A percentile compares a stretch with the other conserved stretches of the same genome.
These are phyloP conservation scores for Cytauxzoon felis DNA, from an alignment of 169 alveolate genomes.

Conservation along the genomic window DNA sequence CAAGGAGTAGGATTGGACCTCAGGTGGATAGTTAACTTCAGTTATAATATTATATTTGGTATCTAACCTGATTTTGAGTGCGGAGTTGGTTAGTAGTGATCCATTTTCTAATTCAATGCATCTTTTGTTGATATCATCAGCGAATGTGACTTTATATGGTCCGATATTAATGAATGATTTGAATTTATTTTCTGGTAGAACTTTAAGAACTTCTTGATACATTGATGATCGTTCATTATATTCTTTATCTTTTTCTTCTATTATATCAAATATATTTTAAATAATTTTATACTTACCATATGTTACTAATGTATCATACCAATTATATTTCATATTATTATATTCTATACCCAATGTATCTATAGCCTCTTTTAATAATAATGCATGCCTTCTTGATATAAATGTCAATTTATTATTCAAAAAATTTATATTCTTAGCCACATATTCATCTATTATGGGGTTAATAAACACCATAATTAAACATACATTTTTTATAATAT, in stretches of 20 bases:
- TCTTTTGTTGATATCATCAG: constrained; percentile 37
- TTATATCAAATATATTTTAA: neutral
- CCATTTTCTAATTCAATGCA: constrained; percentile 40
- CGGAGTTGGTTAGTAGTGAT: constrained; percentile 16
- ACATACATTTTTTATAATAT: constrained; percentile 24
- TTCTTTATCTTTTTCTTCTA: constrained; percentile 46
- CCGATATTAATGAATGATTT: constrained; percentile 24
- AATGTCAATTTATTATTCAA: neutral
- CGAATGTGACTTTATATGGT: constrained; percentile 41
- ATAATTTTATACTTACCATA: constrained; percentile 7
- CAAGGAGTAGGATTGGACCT: no score
- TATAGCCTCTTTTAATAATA: constrained; percentile 55
- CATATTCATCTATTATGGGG: neutral
- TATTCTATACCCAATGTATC: constrained; percentile 28
- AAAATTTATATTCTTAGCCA: constrained; percentile 6
- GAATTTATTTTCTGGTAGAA: constrained; percentile 27
- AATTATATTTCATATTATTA: constrained; percentile 3
- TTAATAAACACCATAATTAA: neutral
- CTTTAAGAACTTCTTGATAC: constrained; percentile 49
- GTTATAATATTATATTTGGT: neutral
- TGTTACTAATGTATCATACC: constrained; percentile 32
- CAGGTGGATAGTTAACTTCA: neutral
- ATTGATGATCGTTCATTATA: constrained; percentile 11
- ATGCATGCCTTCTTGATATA: constrained; percentile 28
- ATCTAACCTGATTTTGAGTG: constrained; percentile 22